A percentile compares a stretch with the other conserved stretches of the same genome.
Evolutionary conservation across 169 alveolate genomes (phyloP).

Genomic region (Eimeria tenella): DNA sequence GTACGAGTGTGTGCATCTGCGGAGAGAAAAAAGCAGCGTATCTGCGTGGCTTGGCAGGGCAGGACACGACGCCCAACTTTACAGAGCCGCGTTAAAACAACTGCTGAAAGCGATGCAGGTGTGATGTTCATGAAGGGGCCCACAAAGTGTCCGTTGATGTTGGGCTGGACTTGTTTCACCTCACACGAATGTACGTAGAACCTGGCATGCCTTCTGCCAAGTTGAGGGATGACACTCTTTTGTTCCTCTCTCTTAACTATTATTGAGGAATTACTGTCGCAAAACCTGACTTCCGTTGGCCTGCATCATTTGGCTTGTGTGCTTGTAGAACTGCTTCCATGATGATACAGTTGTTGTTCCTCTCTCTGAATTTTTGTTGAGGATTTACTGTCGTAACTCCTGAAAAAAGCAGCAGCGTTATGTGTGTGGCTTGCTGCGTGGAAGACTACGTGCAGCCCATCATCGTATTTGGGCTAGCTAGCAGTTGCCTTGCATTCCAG

Average conservation of each 20-base stretch:
- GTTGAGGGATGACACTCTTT: conserved; percentile 17
- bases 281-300: conserved; percentile 1
- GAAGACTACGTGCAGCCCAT: not conserved
- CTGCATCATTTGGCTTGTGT: not conserved
- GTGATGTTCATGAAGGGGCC: not conserved
- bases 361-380: conserved; percentile 21
- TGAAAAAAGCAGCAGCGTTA: not conserved
- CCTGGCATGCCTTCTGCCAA: not conserved
- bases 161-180: conserved; percentile 10
- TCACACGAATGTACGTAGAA: not conserved
- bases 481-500: no score
- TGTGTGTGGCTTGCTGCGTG: no score
- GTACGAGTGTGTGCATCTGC: not conserved
- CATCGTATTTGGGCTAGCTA: no score
- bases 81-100: conserved; percentile 44
- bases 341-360: conserved; percentile 35
- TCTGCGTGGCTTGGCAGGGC: conserved; percentile 49
- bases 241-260: conserved; percentile 60
- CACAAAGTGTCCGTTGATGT: not conserved
- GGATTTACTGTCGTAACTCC: conserved; percentile 50
- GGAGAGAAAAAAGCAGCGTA: conserved; percentile 23
- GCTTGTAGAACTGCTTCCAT: not conserved
- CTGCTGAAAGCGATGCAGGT: conserved; percentile 61
- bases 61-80: not conserved
- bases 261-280: conserved; percentile 61